Percentiles rank a stretch among this genome's conserved stretches.
phyloP scores from a whole-genome alignment of 176 grass and related monocot species.

The Triticum dicoccoides region DNA sequence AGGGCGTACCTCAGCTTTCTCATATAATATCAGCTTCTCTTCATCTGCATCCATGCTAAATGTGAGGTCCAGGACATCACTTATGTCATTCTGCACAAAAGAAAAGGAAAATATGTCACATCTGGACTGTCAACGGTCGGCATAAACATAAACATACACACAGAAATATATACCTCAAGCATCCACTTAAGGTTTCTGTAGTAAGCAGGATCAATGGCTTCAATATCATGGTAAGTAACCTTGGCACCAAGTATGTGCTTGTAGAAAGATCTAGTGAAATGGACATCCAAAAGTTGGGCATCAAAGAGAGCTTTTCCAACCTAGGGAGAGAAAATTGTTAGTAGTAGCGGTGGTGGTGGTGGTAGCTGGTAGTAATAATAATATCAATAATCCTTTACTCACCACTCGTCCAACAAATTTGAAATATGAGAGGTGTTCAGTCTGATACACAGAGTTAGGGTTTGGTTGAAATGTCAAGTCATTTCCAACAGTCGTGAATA shows the following conservation, averaged over 20 bases:
- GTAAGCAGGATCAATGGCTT: constrained; percentile 97
- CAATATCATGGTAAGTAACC: constrained; percentile 99
- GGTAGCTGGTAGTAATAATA: constrained; percentile 9
- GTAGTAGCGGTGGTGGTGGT: not conserved
- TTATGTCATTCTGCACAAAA: constrained; percentile 88
- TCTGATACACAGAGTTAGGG: constrained; percentile 97
- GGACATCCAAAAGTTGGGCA: constrained; percentile 90
- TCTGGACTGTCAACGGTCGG: not conserved
- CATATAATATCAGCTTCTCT: constrained; percentile 94
- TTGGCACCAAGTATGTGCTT: constrained; percentile 98
- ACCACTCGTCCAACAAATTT: constrained; percentile 99
- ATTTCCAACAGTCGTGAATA: constrained; percentile 99
- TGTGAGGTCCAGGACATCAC: constrained; percentile 88
- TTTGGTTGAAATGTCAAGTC: constrained; percentile 98
- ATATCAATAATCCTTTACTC: constrained; percentile 26
- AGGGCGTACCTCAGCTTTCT: constrained; percentile 62
- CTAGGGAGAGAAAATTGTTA: constrained; percentile 35
- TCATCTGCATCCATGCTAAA: constrained; percentile 99
- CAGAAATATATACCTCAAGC: constrained; percentile 73
- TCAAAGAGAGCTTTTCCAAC: constrained; percentile 99
- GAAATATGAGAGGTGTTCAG: constrained; percentile 98
- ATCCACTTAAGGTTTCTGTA: constrained; percentile 99
- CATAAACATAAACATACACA: not conserved
- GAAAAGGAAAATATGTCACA: constrained; percentile 23
- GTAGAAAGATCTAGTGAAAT: constrained; percentile 99